phyloP scores from a whole-genome alignment of 2,329 filamentous ascomycete genomes.

The Colletotrichum sp. region DNA sequence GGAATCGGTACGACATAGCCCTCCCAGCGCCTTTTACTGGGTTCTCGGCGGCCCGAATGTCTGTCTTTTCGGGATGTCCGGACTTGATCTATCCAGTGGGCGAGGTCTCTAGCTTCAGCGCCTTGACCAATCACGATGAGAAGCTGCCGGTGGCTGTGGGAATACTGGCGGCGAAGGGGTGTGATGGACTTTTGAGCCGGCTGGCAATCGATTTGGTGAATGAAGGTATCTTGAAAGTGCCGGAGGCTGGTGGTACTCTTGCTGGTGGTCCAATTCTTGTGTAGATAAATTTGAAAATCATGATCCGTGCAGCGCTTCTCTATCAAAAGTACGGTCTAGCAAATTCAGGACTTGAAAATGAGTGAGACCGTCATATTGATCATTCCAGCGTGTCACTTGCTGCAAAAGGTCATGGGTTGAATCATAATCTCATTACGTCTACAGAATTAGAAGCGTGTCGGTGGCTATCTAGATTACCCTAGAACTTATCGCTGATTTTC shows the following conservation, averaged over 20 bases:
- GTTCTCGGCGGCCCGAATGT: background rate
- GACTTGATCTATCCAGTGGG: background rate
- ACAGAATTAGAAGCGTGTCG: background rate
- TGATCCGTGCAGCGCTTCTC: background rate
- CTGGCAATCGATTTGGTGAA: background rate
- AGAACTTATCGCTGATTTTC: background rate
- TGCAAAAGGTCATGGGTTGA: background rate
- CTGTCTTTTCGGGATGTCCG: background rate
- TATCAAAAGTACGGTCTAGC: background rate
- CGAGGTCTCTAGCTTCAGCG: background rate
- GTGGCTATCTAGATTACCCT: background rate
- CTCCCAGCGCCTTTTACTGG: background rate
- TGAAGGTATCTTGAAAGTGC: background rate
- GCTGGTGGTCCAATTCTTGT: background rate
- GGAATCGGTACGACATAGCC: background rate
- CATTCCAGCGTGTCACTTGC: background rate
- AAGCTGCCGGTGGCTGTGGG: background rate
- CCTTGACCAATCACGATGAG: background rate
- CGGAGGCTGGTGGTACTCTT: background rate
- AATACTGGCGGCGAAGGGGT: background rate
- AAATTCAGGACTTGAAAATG: rapidly evolving
- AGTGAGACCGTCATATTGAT: background rate
- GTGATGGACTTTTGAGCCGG: background rate
- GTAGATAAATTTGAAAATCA: background rate
- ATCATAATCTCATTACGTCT: background rate